phyloP scores from a whole-genome alignment of 257 asterid species.

The Fraxinus americana region DNA sequence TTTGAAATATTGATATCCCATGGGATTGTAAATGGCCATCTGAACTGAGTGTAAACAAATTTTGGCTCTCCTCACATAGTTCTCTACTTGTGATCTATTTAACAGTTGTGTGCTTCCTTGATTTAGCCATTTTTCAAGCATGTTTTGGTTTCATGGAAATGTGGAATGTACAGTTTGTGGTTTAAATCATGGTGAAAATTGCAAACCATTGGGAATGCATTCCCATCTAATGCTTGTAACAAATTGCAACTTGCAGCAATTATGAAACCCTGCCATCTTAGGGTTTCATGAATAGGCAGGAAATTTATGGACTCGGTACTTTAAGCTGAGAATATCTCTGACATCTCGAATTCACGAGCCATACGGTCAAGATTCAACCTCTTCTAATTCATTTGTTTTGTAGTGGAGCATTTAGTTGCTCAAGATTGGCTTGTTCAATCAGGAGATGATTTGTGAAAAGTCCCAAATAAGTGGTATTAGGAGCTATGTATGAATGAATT shows the following conservation, averaged over 20 bases:
- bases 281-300: background rate
- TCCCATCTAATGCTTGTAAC: background rate
- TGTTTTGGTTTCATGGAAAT: background rate
- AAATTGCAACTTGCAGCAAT: too few species aligned
- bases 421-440: background rate
- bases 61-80: background rate
- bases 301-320: background rate
- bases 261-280: background rate
- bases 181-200: background rate
- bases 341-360: conserved; percentile 4
- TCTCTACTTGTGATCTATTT: background rate
- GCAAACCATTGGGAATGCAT: background rate
- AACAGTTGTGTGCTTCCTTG: background rate
- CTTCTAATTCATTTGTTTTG: background rate
- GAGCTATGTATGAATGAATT: background rate
- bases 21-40: background rate
- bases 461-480: background rate
- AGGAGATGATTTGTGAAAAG: background rate
- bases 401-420: background rate
- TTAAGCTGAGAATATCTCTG: background rate
- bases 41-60: background rate
- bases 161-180: background rate
- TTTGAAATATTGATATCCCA: background rate
- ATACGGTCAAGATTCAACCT: background rate
- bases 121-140: background rate